These are phyloP conservation scores for Ganoderma leucocontextum DNA, from an alignment of 1,284 basidiomycete species.

Conservation along the genomic window DNA sequence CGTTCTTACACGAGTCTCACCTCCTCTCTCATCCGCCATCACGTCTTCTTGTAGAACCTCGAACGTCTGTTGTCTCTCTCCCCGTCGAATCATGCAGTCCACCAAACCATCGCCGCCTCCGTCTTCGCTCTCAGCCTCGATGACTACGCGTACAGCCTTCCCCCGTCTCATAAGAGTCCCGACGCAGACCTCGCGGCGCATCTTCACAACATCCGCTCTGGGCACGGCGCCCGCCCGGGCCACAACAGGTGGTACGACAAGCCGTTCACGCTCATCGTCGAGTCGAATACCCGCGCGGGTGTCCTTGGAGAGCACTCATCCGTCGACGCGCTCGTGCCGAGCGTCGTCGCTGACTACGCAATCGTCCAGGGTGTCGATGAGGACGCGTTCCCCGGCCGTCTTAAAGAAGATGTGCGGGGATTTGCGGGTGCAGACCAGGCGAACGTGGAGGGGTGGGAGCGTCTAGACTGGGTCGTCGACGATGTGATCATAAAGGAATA, in stretches of 20 bases:
- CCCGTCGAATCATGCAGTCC: conserved; percentile 65
- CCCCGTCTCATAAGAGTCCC: conserved; percentile 24
- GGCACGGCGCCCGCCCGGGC: conserved; percentile 63
- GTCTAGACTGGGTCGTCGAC: conserved; percentile 84
- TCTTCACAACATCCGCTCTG: conserved; percentile 79
- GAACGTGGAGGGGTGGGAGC: conserved; percentile 58
- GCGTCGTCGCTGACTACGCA: conserved; percentile 89
- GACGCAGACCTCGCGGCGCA: conserved; percentile 73
- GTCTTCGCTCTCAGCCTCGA: conserved; percentile 81
- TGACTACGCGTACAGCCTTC: conserved; percentile 59
- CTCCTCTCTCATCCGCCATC: background rate
- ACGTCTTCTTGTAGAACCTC: conserved; percentile 63
- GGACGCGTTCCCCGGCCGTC: conserved; percentile 41
- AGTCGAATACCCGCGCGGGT: conserved; percentile 87
- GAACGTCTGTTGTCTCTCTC: conserved; percentile 75
- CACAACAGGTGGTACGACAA: conserved; percentile 95
- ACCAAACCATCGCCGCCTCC: conserved; percentile 76
- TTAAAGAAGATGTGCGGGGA: background rate
- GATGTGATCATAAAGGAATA: conserved; percentile 68
- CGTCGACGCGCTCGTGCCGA: conserved; percentile 91
- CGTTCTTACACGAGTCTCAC: background rate
- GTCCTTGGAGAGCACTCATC: conserved; percentile 95
- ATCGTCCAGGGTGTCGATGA: conserved; percentile 70
- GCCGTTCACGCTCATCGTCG: conserved; percentile 83
- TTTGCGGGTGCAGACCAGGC: background rate